Evolutionary conservation across 2,329 filamentous ascomycete species (phyloP), one percentile per base, ranked within the genome.

Genomic region (Epichloe typhina): DNA sequence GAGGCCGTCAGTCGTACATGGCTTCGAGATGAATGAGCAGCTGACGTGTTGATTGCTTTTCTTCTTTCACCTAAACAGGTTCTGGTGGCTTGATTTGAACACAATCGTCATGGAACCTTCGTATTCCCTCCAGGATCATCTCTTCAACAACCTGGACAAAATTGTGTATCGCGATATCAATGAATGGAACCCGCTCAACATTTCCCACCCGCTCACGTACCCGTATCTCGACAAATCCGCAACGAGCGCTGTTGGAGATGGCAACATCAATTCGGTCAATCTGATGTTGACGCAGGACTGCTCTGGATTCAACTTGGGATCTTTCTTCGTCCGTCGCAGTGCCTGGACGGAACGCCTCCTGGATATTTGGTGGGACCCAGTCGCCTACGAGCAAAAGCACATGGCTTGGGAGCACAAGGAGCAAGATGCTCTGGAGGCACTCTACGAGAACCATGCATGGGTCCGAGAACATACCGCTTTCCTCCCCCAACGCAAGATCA

Each of bases 381-480:
- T 97, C 33, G 82, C 85, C 52, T 98, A 98, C 66, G 93, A 98
- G 69, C 93, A 98, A 69, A 94, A 89, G 65, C 93, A 98, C 66
- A 96, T 96, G 90, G 80, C 93, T 55, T 98, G 93, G 93, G 90
- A 93, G 62, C 93, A 98, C 73, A 97, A 97, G 66, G 93, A 98
- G 67, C 93, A 98, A 69, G 90, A 97, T 63, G 88, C 90, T 2
- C 72, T 98, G 41, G 90, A 96, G 69, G 86, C 95, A 69, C 75
- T 98, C 55, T 98, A 98, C 70, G 79, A 76, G 52, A 85, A 84
- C 50, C 91, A 97, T 64, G 88, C 93, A 0, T 98, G 93, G 90
- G 82, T 97, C 50, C 82, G 93, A 53, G 82, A 87, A 51, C 86
- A 93, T 59, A 83, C 89, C 3, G 91, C 82, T 4, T 98, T 98